Conservation (phyloP, 768 basidiomycete species). For the Rubroboletus satanas region DNA sequence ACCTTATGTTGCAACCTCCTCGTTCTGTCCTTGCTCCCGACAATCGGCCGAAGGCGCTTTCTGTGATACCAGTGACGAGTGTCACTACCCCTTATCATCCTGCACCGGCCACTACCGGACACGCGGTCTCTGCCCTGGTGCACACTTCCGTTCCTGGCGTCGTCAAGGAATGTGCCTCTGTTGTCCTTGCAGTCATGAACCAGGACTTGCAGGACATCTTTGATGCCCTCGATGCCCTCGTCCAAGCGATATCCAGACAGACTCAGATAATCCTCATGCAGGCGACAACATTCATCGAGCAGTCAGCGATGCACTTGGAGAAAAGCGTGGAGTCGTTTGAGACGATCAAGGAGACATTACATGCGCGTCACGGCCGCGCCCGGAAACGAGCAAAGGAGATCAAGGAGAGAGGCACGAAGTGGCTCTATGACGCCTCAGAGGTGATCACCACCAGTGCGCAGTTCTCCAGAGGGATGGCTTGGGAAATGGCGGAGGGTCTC, state of each 20-base stretch:
- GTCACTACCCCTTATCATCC: slow-evolving; percentile 5
- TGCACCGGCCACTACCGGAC: slow-evolving; percentile 14
- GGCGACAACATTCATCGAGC: slow-evolving; percentile 41
- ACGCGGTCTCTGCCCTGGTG: slow-evolving; percentile 23
- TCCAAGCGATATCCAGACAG: slow-evolving; percentile 48
- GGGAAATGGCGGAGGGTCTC: slow-evolving; percentile 36
- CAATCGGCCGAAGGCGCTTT: slow-evolving; percentile 28
- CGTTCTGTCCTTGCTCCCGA: slow-evolving; percentile 23
- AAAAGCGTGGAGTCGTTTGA: slow-evolving; percentile 37
- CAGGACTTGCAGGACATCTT: slow-evolving; percentile 55
- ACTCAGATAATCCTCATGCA: slow-evolving; percentile 24
- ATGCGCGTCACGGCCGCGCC: slow-evolving; percentile 50
- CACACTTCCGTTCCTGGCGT: slow-evolving; percentile 46
- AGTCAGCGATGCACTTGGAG: slow-evolving; percentile 39
- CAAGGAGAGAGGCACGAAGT: slow-evolving; percentile 44
- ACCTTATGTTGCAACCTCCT: slow-evolving; percentile 36
- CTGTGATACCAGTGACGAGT: slow-evolving; percentile 22
- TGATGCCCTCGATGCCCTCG: slow-evolving; percentile 56
- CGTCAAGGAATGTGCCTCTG: slow-evolving; percentile 46
- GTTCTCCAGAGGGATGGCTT: slow-evolving; percentile 42
- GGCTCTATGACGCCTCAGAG: slow-evolving; percentile 42
- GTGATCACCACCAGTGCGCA: slow-evolving; percentile 40
- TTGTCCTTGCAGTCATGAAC: slow-evolving; percentile 41
- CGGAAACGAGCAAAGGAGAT: slow-evolving; percentile 51
- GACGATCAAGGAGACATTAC: slow-evolving; percentile 37